Conservation (phyloP, 1,284 basidiomycete species). For the Cutaneotrichosporon mucoides region DNA sequence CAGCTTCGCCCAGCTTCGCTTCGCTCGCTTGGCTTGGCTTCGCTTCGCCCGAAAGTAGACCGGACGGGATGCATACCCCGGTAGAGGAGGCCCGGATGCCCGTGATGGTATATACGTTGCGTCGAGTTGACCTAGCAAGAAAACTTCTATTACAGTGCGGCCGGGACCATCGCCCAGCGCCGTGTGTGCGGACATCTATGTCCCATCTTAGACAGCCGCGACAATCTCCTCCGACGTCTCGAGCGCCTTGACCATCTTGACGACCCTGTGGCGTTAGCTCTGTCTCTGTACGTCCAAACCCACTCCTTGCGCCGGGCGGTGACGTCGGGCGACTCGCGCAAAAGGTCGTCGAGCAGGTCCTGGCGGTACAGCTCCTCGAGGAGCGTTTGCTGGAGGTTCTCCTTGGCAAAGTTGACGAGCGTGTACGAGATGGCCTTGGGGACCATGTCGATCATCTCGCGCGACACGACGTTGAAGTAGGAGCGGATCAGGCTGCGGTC, state of each 20-base stretch:
- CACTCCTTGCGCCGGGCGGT: conserved; percentile 34
- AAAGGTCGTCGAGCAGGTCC: conserved; percentile 81
- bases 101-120: not conserved
- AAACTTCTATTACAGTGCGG: not conserved
- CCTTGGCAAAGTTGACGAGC: conserved; percentile 86
- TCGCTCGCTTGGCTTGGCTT: too few species aligned
- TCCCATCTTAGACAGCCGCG: conserved; percentile 6
- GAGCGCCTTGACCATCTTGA: conserved; percentile 11
- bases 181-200: not conserved
- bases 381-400: conserved; percentile 49
- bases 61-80: not conserved
- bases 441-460: conserved; percentile 99
- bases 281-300: too few species aligned
- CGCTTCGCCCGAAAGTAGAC: not conserved
- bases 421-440: conserved; percentile 95
- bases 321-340: conserved; percentile 71
- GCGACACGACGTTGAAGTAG: conserved; percentile 96
- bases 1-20: too few species aligned
- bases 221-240: conserved; percentile 10
- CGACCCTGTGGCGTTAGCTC: not conserved
- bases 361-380: conserved; percentile 56
- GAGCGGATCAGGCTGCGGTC: conserved; percentile 69
- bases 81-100: not conserved
- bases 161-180: too few species aligned
- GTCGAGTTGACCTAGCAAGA: not conserved